phyloP scores from a whole-genome alignment of 495 filamentous ascomycete genomes.

The Xylaria telfairii region DNA sequence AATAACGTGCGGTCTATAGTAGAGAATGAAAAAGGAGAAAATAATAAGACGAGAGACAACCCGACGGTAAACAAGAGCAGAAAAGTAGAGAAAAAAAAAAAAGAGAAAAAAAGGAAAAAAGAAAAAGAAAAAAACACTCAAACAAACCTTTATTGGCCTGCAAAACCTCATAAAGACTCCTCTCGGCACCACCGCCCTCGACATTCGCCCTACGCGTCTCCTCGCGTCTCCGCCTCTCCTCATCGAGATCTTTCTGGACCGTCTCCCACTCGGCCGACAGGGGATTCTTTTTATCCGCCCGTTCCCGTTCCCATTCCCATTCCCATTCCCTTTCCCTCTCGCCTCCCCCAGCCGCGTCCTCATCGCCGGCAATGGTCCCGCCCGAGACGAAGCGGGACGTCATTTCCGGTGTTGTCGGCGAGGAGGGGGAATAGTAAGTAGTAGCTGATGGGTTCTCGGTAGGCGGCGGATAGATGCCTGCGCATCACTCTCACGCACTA shows the following conservation, averaged over 20 bases:
- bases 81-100: neutral
- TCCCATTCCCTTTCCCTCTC: slow-evolving; percentile 10
- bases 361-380: slow-evolving; percentile 69
- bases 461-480: neutral
- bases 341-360: neutral
- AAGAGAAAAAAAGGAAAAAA: neutral
- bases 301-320: slow-evolving; percentile 59
- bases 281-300: neutral
- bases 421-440: neutral
- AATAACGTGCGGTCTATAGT: too few relatives aligned
- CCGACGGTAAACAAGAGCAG: neutral
- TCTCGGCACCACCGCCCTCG: slow-evolving; percentile 59
- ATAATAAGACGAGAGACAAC: neutral
- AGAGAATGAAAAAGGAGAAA: neutral
- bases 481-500: neutral
- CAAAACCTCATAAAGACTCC: slow-evolving; percentile 83
- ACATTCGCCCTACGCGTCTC: slow-evolving; percentile 53
- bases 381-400: slow-evolving; percentile 90
- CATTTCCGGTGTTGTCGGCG: slow-evolving; percentile 58
- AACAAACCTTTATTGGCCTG: slow-evolving; percentile 88
- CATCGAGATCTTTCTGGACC: slow-evolving; percentile 78
- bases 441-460: neutral
- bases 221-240: slow-evolving; percentile 59
- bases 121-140: neutral
- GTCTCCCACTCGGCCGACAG: slow-evolving; percentile 63